These are phyloP conservation scores for Priceomyces castillae DNA, from an alignment of 805 yeast genomes.

Conservation along the genomic window DNA sequence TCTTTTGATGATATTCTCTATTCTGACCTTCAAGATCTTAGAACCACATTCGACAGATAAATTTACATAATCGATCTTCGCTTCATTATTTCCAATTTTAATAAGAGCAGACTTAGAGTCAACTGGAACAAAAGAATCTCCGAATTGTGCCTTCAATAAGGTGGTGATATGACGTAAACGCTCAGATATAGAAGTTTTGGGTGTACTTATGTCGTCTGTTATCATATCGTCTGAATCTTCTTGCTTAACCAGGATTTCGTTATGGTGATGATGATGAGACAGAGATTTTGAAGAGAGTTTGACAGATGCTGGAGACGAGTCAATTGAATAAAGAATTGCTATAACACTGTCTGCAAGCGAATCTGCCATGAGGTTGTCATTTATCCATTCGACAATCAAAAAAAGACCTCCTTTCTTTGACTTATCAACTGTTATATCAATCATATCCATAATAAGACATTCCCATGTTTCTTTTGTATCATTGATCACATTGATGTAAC, in stretches of 20 bases:
- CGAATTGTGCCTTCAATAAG: conserved; percentile 82
- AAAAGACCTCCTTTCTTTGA: conserved; percentile 28
- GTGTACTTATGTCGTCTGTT: conserved; percentile 17
- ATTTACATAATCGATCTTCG: conserved; percentile 60
- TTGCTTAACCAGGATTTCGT: conserved; percentile 15
- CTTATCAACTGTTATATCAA: conserved; percentile 44
- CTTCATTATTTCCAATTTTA: conserved; percentile 72
- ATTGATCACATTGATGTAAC: conserved; percentile 61
- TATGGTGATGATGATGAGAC: conserved; percentile 45
- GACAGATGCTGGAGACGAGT: conserved; percentile 92
- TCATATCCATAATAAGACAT: conserved; percentile 44
- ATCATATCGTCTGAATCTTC: conserved; percentile 19
- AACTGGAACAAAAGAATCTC: conserved; percentile 54
- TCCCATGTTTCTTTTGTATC: conserved; percentile 51
- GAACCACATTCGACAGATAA: conserved; percentile 70
- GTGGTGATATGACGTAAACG: conserved; percentile 51
- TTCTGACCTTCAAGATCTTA: conserved; percentile 74
- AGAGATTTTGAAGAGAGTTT: conserved; percentile 71
- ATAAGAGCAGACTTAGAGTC: conserved; percentile 54
- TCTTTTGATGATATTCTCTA: conserved; percentile 74
- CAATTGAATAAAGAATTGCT: conserved; percentile 87
- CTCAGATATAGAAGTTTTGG: conserved; percentile 25
- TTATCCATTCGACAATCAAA: conserved; percentile 84
- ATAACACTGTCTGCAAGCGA: conserved; percentile 92
- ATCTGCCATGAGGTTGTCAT: conserved; percentile 77